phyloP scores from a whole-genome alignment of 805 yeast genomes.

The Candida ascalaphidarum region DNA sequence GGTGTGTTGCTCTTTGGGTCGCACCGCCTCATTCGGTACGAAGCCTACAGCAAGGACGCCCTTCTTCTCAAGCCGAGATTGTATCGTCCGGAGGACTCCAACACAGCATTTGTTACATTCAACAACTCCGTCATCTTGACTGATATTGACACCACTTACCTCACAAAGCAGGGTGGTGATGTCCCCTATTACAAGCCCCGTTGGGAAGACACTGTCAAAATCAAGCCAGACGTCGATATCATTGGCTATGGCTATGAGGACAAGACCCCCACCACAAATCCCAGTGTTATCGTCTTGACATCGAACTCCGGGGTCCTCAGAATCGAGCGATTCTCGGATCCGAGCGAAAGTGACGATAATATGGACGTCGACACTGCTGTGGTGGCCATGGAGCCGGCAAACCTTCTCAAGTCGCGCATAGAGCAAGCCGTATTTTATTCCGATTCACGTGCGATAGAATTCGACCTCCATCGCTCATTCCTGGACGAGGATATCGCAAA shows the following conservation, averaged over 20 bases:
- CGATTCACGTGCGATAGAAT: constrained; percentile 34
- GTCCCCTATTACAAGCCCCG: constrained; percentile 32
- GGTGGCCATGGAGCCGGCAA: constrained; percentile 11
- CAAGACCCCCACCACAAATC: constrained; percentile 18
- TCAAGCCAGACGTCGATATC: constrained; percentile 44
- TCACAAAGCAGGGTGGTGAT: constrained; percentile 8
- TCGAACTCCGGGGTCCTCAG: constrained; percentile 53
- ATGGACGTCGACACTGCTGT: constrained; percentile 7
- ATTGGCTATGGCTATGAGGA: constrained; percentile 54
- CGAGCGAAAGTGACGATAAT: constrained; percentile 5
- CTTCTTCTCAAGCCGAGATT: constrained; percentile 33
- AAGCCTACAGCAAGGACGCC: constrained; percentile 5
- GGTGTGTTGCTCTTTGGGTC: constrained; percentile 54
- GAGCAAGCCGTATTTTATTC: constrained; percentile 78
- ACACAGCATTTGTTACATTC: constrained; percentile 53
- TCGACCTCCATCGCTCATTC: constrained; percentile 30
- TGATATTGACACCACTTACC: constrained; percentile 40
- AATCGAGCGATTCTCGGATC: constrained; percentile 42
- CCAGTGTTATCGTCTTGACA: constrained; percentile 41
- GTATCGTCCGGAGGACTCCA: constrained; percentile 48
- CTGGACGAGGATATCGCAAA: constrained; percentile 8
- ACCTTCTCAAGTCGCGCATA: constrained; percentile 60
- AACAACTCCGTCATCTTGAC: constrained; percentile 56
- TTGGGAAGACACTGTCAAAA: constrained; percentile 76
- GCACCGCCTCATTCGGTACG: constrained; percentile 48